Conservation (phyloP, 2,329 filamentous ascomycete species). For the Leptographium radiaticola region DNA sequence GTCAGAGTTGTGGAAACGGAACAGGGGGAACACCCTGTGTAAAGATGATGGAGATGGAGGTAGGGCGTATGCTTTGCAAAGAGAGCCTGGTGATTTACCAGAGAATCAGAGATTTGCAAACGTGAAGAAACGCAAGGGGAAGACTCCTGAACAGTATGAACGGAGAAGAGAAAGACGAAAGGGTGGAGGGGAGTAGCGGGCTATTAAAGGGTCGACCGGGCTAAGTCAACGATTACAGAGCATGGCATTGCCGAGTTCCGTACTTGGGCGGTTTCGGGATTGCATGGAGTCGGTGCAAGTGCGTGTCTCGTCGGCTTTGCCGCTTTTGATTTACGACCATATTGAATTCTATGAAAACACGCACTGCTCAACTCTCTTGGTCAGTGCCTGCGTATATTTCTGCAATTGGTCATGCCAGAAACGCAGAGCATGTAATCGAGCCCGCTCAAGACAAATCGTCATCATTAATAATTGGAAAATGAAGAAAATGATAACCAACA, state of each 20-base stretch:
- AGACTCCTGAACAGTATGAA: neutral
- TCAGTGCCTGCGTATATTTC: neutral
- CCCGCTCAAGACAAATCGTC: neutral
- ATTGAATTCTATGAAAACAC: too few species aligned
- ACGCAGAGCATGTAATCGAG: neutral
- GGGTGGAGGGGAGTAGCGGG: neutral
- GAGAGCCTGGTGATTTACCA: too few species aligned
- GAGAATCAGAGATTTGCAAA: neutral
- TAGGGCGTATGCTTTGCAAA: too few species aligned
- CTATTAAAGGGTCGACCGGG: neutral
- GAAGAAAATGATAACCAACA: neutral
- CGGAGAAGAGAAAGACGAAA: neutral
- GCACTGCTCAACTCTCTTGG: too few species aligned
- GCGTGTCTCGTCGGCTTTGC: neutral
- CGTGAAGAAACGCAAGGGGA: neutral
- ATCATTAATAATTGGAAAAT: neutral
- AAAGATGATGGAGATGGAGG: too few species aligned
- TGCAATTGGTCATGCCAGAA: neutral
- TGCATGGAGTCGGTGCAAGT: neutral
- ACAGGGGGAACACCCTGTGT: too few species aligned
- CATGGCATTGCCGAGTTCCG: neutral
- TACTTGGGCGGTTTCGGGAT: neutral
- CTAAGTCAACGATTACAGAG: neutral
- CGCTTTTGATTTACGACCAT: too few species aligned
- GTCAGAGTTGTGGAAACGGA: neutral